These are phyloP conservation scores for Podospora bellae-mahoneyi DNA, from an alignment of 495 filamentous ascomycete genomes.

Conservation along the genomic window DNA sequence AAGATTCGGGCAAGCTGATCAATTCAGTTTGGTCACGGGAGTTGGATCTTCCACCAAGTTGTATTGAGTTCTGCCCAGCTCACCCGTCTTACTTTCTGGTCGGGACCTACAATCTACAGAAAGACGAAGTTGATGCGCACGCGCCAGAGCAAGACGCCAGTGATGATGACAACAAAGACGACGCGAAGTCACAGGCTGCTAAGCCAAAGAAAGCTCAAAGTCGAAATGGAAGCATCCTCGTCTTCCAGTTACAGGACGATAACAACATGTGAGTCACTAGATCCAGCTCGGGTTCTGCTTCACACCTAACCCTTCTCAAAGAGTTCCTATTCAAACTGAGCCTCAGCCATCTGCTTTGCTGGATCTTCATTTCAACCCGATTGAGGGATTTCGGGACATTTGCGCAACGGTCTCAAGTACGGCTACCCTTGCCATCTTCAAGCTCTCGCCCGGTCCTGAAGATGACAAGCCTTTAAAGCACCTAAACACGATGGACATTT, in stretches of 20 bases:
- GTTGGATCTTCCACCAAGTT: constrained; percentile 70
- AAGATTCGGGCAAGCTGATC: constrained; percentile 18
- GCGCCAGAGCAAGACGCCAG: constrained; percentile 11
- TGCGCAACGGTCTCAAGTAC: constrained; percentile 72
- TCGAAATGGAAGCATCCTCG: constrained; percentile 68
- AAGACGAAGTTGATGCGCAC: constrained; percentile 31
- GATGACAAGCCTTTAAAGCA: constrained; percentile 32
- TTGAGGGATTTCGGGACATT: constrained; percentile 40
- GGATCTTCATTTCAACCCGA: constrained; percentile 77
- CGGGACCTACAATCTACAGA: constrained; percentile 80
- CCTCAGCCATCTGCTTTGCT: constrained; percentile 68
- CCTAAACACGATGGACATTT: constrained; percentile 31
- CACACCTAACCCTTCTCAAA: constrained; percentile 15
- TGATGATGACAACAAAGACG: constrained; percentile 29
- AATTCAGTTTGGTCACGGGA: constrained; percentile 40
- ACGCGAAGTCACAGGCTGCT: constrained; percentile 32
- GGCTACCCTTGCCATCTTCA: constrained; percentile 64
- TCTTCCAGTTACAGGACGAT: constrained; percentile 53
- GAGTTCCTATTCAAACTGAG: constrained; percentile 47
- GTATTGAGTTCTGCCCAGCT: constrained; percentile 72
- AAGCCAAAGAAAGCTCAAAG: constrained; percentile 43
- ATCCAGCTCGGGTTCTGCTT: not conserved
- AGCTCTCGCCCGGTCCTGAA: constrained; percentile 26
- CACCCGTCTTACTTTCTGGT: constrained; percentile 67
- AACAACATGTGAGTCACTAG: constrained; percentile 50